These are phyloP conservation scores for Boechera retrofracta DNA, from an alignment of 345 rosid species.

Conservation along the genomic window DNA sequence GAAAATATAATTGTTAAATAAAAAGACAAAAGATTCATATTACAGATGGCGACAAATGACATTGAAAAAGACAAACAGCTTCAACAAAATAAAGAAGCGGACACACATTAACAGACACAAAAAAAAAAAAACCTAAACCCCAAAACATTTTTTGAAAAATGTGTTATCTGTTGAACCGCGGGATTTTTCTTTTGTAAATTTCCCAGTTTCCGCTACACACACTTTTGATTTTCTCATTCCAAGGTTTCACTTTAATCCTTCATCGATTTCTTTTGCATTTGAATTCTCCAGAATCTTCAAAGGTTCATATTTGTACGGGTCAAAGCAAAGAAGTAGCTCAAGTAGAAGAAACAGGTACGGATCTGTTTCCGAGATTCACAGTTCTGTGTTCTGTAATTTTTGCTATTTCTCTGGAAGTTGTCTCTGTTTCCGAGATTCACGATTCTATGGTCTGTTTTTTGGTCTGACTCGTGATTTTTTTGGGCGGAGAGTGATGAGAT, in stretches of 20 bases:
- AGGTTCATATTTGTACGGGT: not conserved
- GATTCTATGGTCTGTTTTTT: not conserved
- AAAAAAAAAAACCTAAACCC: constrained; percentile 30
- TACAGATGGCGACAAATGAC: constrained; percentile 16
- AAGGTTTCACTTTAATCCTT: not conserved
- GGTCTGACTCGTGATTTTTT: not conserved
- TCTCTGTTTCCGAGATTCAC: not conserved
- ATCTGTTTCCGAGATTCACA: constrained; percentile 35
- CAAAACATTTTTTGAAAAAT: constrained; percentile 22
- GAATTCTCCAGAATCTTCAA: not conserved
- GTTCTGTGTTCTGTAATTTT: constrained; percentile 25
- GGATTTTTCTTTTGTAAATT: constrained; percentile 10
- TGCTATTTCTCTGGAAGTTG: not conserved
- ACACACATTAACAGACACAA: not conserved
- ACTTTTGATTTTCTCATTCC: not conserved
- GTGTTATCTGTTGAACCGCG: constrained; percentile 28
- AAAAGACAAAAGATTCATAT: not conserved
- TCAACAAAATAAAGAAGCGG: not conserved
- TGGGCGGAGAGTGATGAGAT: not conserved
- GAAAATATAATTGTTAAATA: not conserved
- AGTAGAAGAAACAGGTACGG: constrained; percentile 20
- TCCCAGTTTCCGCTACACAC: not conserved
- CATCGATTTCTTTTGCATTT: constrained; percentile 23
- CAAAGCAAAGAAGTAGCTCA: constrained; percentile 13
- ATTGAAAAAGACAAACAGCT: constrained; percentile 21